Percentiles rank a stretch among this genome's conserved stretches.
Conservation (phyloP, 768 basidiomycete species). For the Lentinus brumalis region DNA sequence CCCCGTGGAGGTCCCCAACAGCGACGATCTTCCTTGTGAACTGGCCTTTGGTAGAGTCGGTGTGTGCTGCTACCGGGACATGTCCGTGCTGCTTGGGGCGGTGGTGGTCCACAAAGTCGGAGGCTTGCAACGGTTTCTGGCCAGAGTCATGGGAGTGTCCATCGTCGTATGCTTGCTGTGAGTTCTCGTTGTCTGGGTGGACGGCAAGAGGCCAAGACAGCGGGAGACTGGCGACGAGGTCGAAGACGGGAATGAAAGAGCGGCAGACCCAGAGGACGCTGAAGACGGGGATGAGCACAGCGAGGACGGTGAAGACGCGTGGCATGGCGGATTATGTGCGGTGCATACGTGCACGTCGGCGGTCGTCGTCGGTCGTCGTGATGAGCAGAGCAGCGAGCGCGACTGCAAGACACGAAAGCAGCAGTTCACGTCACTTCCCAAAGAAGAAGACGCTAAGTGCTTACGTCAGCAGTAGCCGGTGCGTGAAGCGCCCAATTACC, state of each 20-base stretch:
- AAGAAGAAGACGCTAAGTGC: too few species aligned
- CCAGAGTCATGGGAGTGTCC: not conserved
- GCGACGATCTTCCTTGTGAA: conserved; percentile 66
- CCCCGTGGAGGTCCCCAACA: conserved; percentile 92
- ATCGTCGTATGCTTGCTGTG: conserved; percentile 12
- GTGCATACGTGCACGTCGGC: not conserved
- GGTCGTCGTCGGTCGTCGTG: not conserved
- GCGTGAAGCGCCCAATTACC: not conserved
- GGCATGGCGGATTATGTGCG: conserved; percentile 6
- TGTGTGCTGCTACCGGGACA: not conserved
- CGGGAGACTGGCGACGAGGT: conserved; percentile 19
- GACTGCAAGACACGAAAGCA: not conserved
- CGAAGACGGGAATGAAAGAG: conserved; percentile 19
- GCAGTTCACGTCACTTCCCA: not conserved
- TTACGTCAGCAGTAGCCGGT: not conserved
- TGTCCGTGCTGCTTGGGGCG: not conserved
- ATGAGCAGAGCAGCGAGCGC: not conserved
- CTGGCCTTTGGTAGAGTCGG: not conserved
- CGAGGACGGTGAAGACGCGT: conserved; percentile 20
- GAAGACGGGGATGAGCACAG: conserved; percentile 20
- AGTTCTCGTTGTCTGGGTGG: conserved; percentile 22
- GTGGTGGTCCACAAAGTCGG: conserved; percentile 5
- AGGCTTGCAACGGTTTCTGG: not conserved
- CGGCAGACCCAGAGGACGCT: conserved; percentile 23
- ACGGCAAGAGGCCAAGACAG: conserved; percentile 27